Evolutionary conservation across 1,139 yeast species (phyloP).

Genomic region (Saccharomyces hybrid): DNA sequence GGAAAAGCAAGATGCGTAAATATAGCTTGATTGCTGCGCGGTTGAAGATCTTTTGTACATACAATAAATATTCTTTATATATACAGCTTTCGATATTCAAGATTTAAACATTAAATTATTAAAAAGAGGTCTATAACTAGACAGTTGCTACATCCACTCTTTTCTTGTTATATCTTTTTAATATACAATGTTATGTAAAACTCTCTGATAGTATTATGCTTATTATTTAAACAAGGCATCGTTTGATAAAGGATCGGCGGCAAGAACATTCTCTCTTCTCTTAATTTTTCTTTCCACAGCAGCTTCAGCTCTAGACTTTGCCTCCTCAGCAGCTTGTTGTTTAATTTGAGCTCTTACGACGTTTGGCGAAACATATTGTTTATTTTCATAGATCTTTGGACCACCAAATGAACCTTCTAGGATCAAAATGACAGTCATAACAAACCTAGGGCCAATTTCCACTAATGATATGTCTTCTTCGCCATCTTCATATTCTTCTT

Average conservation of each 20-base stretch:
- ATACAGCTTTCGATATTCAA: background rate
- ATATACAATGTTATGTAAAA: background rate
- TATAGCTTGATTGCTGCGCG: constrained; percentile 21
- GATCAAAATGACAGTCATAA: constrained; percentile 82
- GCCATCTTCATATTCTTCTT: constrained; percentile 41
- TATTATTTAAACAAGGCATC: constrained; percentile 58
- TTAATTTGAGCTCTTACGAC: constrained; percentile 83
- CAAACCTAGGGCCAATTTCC: constrained; percentile 96
- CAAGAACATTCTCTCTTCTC: constrained; percentile 65
- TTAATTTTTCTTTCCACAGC: constrained; percentile 68
- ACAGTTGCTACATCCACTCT: background rate
- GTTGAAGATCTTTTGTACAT: constrained; percentile 12
- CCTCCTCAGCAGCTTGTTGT: constrained; percentile 74
- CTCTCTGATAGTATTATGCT: background rate
- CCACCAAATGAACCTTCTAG: constrained; percentile 98
- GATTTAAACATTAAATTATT: background rate
- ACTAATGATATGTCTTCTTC: constrained; percentile 61
- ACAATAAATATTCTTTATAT: constrained; percentile 1
- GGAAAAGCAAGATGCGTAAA: background rate
- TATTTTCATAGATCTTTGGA: constrained; percentile 93
- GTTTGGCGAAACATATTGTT: constrained; percentile 94
- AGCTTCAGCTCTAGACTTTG: constrained; percentile 70
- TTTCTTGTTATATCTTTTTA: constrained; percentile 1
- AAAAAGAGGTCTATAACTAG: background rate
- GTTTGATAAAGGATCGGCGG: constrained; percentile 79